Percentiles rank a stretch among this genome's conserved stretches.
Evolutionary conservation across 352 stramenopile genomes (phyloP).

Genomic region (Saprolegnia parasitica): DNA sequence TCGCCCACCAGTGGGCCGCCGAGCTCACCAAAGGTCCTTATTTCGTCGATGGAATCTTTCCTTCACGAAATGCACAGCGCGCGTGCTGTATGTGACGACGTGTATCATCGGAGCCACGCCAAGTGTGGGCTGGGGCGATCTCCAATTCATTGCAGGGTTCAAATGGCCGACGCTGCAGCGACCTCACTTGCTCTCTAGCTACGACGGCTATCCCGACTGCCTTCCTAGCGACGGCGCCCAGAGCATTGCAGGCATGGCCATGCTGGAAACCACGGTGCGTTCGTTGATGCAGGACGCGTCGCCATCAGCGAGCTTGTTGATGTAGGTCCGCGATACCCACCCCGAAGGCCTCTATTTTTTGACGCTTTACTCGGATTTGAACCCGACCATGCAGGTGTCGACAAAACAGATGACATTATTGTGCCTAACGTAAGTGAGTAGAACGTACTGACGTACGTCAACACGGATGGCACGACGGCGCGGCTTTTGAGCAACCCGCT

Average conservation of each 20-base stretch:
- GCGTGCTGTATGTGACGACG: slow-evolving; percentile 6
- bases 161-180: too few species aligned
- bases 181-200: too few species aligned
- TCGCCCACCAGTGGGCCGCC: slow-evolving; percentile 6
- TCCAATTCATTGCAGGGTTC: slow-evolving; percentile 21
- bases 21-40: slow-evolving; percentile 11
- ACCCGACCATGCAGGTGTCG: slow-evolving; percentile 19
- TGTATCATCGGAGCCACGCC: slow-evolving; percentile 16
- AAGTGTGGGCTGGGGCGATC: slow-evolving; percentile 10
- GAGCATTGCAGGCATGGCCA: slow-evolving; percentile 22
- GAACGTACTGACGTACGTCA: slow-evolving; percentile 8
- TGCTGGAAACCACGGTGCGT: slow-evolving; percentile 22
- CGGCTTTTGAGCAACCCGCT: slow-evolving; percentile 9
- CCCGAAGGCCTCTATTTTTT: slow-evolving; percentile 19
- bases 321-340: slow-evolving; percentile 16
- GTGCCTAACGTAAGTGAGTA: background rate
- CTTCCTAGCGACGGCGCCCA: slow-evolving; percentile 9
- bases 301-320: too few species aligned
- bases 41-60: too few species aligned
- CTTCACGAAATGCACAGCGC: background rate
- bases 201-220: slow-evolving; percentile 16
- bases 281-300: too few species aligned
- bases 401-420: background rate
- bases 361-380: slow-evolving; percentile 24
- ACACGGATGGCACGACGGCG: slow-evolving; percentile 17